Base-by-base conservation (phyloP, 2,329 filamentous ascomycete genomes). In the Trichoderma sp. region DNA sequence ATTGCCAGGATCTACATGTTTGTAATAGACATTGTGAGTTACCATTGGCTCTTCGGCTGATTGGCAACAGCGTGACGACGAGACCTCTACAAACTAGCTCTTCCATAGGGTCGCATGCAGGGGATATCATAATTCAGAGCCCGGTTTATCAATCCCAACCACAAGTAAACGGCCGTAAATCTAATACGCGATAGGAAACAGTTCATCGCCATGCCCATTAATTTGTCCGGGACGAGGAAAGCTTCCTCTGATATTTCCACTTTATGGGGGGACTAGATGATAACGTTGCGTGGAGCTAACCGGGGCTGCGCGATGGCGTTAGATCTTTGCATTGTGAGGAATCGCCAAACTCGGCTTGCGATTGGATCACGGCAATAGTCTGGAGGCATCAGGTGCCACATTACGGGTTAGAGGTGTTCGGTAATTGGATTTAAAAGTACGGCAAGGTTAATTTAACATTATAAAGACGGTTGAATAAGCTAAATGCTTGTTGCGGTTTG, bases 301-400 rank as follows among this genome's bases (percentile, higher is more conserved):
- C 61, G 23, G 61, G 61, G 61, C 61, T 64, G 39, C 26, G 39
- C 62, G 70, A 71, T 71, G 63, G 70, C 70, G 70, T 67, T 67
- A 71, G 63, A 62, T 71, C 34, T 65, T 58, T 50, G 70, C 50
- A 55, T 67, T 55, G 62, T 71, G 70, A 71, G 63, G 55, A 71
- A 71, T 71, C 63, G 7, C 9, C 36, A 23, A 43, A 34, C 9
- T 5, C 20, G 65, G 8, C 53, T n/a, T 23, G 23, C 47, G 68
- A 39, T 68, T 68, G 68, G 68, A 57, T 53, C 63, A 34, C 43
- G 34, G 43, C 43, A 32, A 30, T 53, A 23, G 20, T 28, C 7
- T 63, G 20, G 32, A 34, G 6, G 17, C 7, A 62, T 63, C 13
- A 20, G 43, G 28, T 53, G 26, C 63, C 63, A 55, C 63, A 26